Evolutionary conservation across 2,329 filamentous ascomycete genomes (phyloP).

Genomic region (Hymenoscyphus linearis): DNA sequence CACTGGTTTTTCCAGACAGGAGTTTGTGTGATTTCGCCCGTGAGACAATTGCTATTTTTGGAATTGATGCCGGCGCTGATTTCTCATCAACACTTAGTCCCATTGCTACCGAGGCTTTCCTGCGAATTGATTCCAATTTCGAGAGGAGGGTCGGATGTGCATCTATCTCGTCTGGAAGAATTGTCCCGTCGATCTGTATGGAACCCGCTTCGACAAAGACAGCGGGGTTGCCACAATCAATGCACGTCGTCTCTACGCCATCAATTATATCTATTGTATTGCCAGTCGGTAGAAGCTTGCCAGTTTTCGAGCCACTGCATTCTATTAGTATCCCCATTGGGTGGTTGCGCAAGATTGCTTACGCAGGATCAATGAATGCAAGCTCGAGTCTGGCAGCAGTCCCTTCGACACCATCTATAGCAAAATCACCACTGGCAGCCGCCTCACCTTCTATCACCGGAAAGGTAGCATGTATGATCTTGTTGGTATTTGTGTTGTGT

Average conservation of each 20-base stretch:
- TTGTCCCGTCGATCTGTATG: conserved; percentile 43
- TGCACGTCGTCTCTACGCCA: conserved; percentile 47
- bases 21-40: conserved; percentile 34
- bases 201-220: conserved; percentile 54
- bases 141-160: conserved; percentile 38
- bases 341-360: background rate
- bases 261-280: conserved; percentile 46
- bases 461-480: conserved; percentile 56
- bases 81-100: conserved; percentile 43
- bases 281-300: conserved; percentile 55
- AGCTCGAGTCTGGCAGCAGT: conserved; percentile 51
- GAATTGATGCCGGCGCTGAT: conserved; percentile 51
- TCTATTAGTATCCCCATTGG: conserved; percentile 1
- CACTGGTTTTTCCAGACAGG: conserved; percentile 35
- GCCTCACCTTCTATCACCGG: conserved; percentile 44
- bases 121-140: conserved; percentile 51
- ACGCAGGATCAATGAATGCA: conserved; percentile 55
- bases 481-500: conserved; percentile 66
- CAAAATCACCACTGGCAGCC: conserved; percentile 47
- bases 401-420: conserved; percentile 60
- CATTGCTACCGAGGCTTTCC: conserved; percentile 54
- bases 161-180: conserved; percentile 51
- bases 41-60: conserved; percentile 57
- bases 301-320: conserved; percentile 52
- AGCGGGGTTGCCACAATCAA: conserved; percentile 60